Evolutionary conservation across 345 rosid genomes (phyloP), one percentile per base, ranked within the genome.

Genomic region (Hibiscus mutabilis): DNA sequence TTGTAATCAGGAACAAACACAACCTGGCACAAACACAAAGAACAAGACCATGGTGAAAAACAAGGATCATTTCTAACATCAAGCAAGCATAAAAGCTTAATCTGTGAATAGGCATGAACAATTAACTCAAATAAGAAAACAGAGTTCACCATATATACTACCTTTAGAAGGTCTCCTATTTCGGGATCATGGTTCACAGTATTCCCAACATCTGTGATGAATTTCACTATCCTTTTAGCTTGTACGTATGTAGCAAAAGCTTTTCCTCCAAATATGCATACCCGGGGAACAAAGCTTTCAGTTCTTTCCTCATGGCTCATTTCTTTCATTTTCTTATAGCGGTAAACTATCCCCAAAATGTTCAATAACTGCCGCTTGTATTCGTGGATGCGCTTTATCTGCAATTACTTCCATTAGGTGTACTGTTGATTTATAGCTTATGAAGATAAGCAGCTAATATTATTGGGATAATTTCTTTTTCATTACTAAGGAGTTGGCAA

Each of bases 201-300:
- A 72, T 90, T 72, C 18, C 85, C 96, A 29, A 86, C 93, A 75
- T 90, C 96, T 7, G 86, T 82, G 70, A 90, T 87, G 65, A 88
- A 81, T 74, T 87, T 88, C 64, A 88, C 89, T 76, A 90, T 90
- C 77, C 91, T 84, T 79, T 88, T 90, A 60, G 96, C 96, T 80
- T 88, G 93, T 7, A 90, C 79, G 66, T 90, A 88, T 3, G 96
- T 88, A 68, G 93, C 86, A 46, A 90, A 88, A 77, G 96, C 93
- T 79, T 90, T 88, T 57, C 96, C 93, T 21, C 93, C 96, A 75
- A 88, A 84, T 76, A 90, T 88, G 73, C 90, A 90, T 25, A 90
- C 91, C 73, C 96, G 69, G 10, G 91, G 93, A 69, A 80, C 91
- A 77, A 61, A 90, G 11, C 60, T 69, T 15, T 70, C 74, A 76